Base-by-base conservation (phyloP, 108 stramenopile genomes). In the Nitzschia sp. region DNA sequence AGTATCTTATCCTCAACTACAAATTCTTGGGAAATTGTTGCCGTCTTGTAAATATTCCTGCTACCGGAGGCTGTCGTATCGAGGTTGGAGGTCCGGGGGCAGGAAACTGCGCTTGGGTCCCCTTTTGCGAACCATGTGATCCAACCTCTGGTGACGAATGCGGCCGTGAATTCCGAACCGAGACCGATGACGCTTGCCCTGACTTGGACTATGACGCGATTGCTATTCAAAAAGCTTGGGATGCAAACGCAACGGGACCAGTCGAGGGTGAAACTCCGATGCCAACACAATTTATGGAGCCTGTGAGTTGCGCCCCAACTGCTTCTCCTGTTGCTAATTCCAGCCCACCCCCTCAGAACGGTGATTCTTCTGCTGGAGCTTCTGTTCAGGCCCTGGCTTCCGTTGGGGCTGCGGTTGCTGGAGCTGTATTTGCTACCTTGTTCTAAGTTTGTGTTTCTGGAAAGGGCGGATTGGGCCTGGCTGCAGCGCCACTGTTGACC, bases 1-100 rank as follows among this genome's bases (percentile, higher is more conserved):
- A 62, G 31, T 38, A 68, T 33, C 25, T 75, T 49, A 46, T 75
- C 45, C 26, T 46, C 1, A 30, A 29, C 26, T 75, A 68, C 29
- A 9, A 46, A 24, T 68, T 75, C 38, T 67, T 67, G 30, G 74
- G 74, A 36, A 55, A 57, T 23, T 75, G 74, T 35, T 75, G 74
- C 46, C 24, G 64, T 18, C 35, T 75, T 51, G 54, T 45, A 51
- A 27, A 42, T 24, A 63, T 75, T 51, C 66, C 74, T n/a, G 66
- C 49, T 15, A 66, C 57, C 26, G 54, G 59, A 21, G 74, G 74
- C 2, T 75, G 74, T 61, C 59, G 74, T 46, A 28, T 75, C 35
- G 47, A 47, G 32, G 74, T 75, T 19, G 59, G 42, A 13, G 61
- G 61, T 9, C 49, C 49, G 11, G 49, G 54, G n/a, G 28, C 2